Base-by-base conservation (phyloP, 106 monocot species). In the Hemerocallis citrina region DNA sequence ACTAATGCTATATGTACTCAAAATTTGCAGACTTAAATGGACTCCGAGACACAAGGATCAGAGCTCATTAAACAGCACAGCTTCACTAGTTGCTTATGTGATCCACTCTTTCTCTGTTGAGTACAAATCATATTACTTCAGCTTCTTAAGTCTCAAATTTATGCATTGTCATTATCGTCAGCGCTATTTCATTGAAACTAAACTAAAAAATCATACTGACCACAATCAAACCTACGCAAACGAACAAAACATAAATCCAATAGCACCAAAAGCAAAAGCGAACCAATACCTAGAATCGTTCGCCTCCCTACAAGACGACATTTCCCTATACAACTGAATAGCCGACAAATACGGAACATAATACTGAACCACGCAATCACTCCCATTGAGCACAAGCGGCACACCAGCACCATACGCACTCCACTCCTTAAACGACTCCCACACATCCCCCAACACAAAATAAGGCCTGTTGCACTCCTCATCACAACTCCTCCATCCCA, bases 341-440 rank as follows among this genome's bases (percentile, higher is more conserved):
- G 77, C 92, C 9, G 92, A 92, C 60, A 92, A 66, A 65, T 75
- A 92, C 0, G 92, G 92, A 14, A 92, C 92, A 56, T 92, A 92
- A 46, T 92, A 92, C 72, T 92, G 92, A 65, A 80, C 60, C 23
- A 92, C 83, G 25, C 61, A 27, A 13, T 83, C 80, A 20, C 59
- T 75, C 37, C 70, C 83, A 64, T 83, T 75, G 3, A 92, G 51
- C 38, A 83, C 66, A 17, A 92, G 55, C 2, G 92, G 92, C 46
- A 92, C 92, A 4, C 86, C 92, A 29, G 75, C 83, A 8, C 92
- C 92, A 58, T 86, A 92, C 2, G 82, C 92, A 49, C 92, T 92
- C 86, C 80, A 92, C 70, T 86, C 86, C 42, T 66, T 75, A 47
- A 77, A 92, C 1, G 86, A 74, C 33, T 80, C 86, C 91, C 91